Evolutionary conservation across 495 filamentous ascomycete species (phyloP), one percentile per base, ranked within the genome.

Genomic region (Aspergillus egyptiacus): DNA sequence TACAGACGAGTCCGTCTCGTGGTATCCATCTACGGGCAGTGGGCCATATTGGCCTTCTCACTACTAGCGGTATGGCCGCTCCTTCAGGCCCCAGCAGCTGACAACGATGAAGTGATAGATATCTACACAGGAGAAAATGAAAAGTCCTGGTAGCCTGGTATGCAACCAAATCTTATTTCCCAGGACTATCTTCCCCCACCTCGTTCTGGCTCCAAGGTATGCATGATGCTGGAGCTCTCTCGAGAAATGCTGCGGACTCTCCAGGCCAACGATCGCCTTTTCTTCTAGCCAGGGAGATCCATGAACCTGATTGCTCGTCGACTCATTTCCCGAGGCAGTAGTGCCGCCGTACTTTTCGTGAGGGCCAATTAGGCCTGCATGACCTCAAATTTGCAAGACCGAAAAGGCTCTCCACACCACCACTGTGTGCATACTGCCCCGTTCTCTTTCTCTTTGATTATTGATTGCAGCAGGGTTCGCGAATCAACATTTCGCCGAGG

Each of bases 81-180:
- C n/a, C 24, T 40, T n/a, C n/a, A n/a, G n/a, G n/a, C n/a, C n/a
- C 11, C 53, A 41, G 53, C 46, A 55, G 53, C 47, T 46, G 46
- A 55, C 33, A 39, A 19, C 18, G 32, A n/a, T 27, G 14, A 10
- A 25, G 37, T 8, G 9, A 9, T 11, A 5, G 14, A 5, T 15
- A 35, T 10, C 14, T 9, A 11, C 17, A 19, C 23, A 18, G 14
- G 3, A 9, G 14, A 33, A 46, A 46, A 34, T 14, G 22, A 35
- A 36, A 36, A 25, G 0, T 34, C 31, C 24, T 20, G n/a, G 24
- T 17, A 28, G 23, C 17, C n/a, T n/a, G n/a, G n/a, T n/a, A n/a
- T 28, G 39, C 39, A 18, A 18, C 23, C 15, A 28, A 30, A 17
- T 35, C 2, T 15, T 3, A 3, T 14, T 13, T 1, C 4, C 6